Base-by-base conservation (phyloP, 139 green algal species). In the Pleodorina starrii region DNA sequence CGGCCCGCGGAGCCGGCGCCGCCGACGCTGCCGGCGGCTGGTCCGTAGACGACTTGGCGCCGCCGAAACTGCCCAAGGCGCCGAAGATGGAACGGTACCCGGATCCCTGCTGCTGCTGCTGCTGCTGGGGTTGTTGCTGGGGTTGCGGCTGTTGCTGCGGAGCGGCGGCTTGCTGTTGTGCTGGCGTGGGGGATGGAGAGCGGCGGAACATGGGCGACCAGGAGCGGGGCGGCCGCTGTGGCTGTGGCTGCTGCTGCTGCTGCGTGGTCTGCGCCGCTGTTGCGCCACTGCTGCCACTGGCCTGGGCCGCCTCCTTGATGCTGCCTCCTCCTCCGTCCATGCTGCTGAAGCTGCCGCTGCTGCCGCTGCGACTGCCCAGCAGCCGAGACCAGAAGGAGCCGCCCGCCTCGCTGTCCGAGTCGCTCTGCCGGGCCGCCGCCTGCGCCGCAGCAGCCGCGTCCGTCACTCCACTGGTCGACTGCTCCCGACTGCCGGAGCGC, bases 311-410 rank as follows among this genome's bases (percentile, higher is more conserved):
- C 42, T 72, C 77, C 50, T 38, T 43, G 38, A 40, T 84, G 25
- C 43, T 85, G n/a, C n/a, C n/a, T n/a, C n/a, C n/a, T n/a, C n/a
- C n/a, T n/a, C 42, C 43, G 80, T 51, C 66, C 29, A 27, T 86
- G n/a, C 79, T 90, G 68, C 50, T 90, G 60, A 46, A 68, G 66
- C 74, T 82, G 75, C 78, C n/a, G n/a, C n/a, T 81, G 74, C 66
- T 60, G 78, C 66, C n/a, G n/a, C 44, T 68, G 29, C 81, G 5
- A 42, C 63, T n/a, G 83, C 83, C 83, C 68, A 88, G n/a, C 10
- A 88, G 48, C 19, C 46, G 44, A 9, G 44, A 42, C 83, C 83
- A 88, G 83, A 88, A 88, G n/a, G 66, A 81, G 35, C 83, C 68
- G 35, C 81, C 36, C 40, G 46, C 75, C 46, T 83, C 75, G 32